These are phyloP conservation scores for Ogataea pilisensis DNA, from an alignment of 805 yeast species.

Conservation along the genomic window DNA sequence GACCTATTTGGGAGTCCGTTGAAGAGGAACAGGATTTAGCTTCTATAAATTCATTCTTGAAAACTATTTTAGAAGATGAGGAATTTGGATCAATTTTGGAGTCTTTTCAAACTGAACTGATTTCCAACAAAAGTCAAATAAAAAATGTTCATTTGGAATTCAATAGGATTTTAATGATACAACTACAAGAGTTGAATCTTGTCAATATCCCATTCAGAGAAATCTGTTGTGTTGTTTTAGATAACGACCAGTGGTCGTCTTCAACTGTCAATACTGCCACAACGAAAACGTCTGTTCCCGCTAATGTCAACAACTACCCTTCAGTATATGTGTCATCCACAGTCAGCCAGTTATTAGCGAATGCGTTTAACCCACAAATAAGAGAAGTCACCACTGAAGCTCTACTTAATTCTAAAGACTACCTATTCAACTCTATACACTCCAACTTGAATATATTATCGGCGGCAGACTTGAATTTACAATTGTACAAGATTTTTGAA, in stretches of 20 bases:
- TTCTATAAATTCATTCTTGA: slow-evolving; percentile 15
- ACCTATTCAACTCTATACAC: slow-evolving; percentile 26
- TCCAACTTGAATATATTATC: slow-evolving; percentile 12
- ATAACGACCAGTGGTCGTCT: slow-evolving; percentile 9
- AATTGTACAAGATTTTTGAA: slow-evolving; percentile 36
- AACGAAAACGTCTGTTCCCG: background rate
- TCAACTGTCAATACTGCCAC: background rate
- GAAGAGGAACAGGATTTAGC: slow-evolving; percentile 2
- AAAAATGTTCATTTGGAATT: slow-evolving; percentile 13
- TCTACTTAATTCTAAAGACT: slow-evolving; percentile 36
- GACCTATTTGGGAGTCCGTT: slow-evolving; percentile 20
- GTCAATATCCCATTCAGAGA: slow-evolving; percentile 35
- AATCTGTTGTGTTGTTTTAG: slow-evolving; percentile 31
- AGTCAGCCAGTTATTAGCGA: slow-evolving; percentile 26
- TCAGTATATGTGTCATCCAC: background rate
- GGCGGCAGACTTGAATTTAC: slow-evolving; percentile 10
- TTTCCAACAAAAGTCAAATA: slow-evolving; percentile 6
- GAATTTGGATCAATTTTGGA: slow-evolving; percentile 21
- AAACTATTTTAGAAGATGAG: slow-evolving; percentile 21
- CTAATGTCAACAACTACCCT: background rate
- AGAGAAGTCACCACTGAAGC: slow-evolving; percentile 39
- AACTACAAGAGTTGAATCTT: slow-evolving; percentile 24
- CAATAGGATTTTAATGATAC: slow-evolving; percentile 10
- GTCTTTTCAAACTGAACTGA: slow-evolving; percentile 5
- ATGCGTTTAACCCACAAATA: slow-evolving; percentile 40